phyloP scores from a whole-genome alignment of 2,329 filamentous ascomycete species.

The Penicillium concentricum region DNA sequence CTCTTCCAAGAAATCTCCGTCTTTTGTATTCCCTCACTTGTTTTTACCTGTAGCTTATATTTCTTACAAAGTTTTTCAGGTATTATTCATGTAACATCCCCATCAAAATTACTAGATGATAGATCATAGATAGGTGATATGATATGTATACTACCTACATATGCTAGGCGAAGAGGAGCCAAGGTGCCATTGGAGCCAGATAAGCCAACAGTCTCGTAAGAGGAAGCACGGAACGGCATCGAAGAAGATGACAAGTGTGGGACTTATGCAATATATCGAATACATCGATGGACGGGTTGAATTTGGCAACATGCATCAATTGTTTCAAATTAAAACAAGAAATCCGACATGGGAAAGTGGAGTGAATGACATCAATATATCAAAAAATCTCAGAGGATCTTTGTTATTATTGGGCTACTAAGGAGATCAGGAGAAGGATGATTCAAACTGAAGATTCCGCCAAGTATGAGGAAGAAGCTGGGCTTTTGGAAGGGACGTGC shows the following conservation, averaged over 20 bases:
- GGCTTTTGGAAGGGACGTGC: not conserved
- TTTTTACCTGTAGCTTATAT: not conserved
- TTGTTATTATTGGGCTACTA: not conserved
- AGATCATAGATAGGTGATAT: not conserved
- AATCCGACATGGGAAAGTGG: too few species aligned
- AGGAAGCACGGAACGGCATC: not conserved
- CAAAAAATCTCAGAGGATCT: too few species aligned
- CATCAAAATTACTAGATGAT: not conserved
- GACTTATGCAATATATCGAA: too few species aligned
- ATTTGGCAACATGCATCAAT: not conserved
- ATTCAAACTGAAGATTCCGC: not conserved
- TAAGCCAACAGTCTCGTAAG: not conserved
- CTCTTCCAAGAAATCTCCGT: too few species aligned
- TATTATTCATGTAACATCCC: not conserved
- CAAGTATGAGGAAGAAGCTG: not conserved
- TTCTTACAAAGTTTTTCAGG: not conserved
- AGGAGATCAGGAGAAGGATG: not conserved
- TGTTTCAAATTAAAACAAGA: too few species aligned
- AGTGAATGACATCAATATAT: too few species aligned
- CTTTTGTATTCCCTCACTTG: too few species aligned
- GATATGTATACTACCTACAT: not conserved
- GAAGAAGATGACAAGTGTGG: not conserved
- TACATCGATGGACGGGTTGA: too few species aligned
- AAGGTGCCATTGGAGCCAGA: not conserved
- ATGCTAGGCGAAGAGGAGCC: not conserved